Conservation (phyloP, 1,284 basidiomycete genomes). For the Veloporphyrellus conicus region DNA sequence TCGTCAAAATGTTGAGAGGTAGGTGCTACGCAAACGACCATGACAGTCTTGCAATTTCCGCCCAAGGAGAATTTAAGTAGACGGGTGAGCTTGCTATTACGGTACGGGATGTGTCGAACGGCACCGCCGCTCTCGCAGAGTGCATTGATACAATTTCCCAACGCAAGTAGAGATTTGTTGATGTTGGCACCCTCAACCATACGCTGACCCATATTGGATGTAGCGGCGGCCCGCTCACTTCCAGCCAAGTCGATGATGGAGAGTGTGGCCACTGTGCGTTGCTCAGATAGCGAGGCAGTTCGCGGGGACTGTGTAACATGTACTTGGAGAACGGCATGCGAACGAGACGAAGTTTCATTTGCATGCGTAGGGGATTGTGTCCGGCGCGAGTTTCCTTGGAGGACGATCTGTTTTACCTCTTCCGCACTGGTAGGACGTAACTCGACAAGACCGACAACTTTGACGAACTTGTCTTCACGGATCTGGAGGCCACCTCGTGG, state of each 20-base stretch:
- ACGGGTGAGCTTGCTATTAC: conserved; percentile 95
- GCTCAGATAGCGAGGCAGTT: conserved; percentile 74
- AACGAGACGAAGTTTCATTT: conserved; percentile 92
- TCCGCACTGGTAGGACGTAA: conserved; percentile 76
- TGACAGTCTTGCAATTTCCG: conserved; percentile 96
- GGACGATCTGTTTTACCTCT: conserved; percentile 89
- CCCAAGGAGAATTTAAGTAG: conserved; percentile 94
- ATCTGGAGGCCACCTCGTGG: conserved; percentile 84
- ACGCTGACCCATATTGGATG: conserved; percentile 93
- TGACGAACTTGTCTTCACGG: conserved; percentile 89
- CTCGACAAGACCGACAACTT: conserved; percentile 81
- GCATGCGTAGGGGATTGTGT: conserved; percentile 92
- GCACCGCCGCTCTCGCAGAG: conserved; percentile 86
- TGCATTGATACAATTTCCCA: conserved; percentile 96
- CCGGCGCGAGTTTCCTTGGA: conserved; percentile 80
- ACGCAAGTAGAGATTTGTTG: conserved; percentile 92
- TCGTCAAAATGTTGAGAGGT: conserved; percentile 94
- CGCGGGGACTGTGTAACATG: conserved; percentile 85
- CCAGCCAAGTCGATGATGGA: conserved; percentile 97
- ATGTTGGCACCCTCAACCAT: conserved; percentile 98
- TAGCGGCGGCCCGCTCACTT: conserved; percentile 91
- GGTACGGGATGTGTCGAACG: conserved; percentile 85
- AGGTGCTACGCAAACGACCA: conserved; percentile 95
- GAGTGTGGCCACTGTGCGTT: conserved; percentile 80
- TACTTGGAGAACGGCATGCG: conserved; percentile 92